Conservation (phyloP, 257 asterid species). For the Penstemon newberryi region DNA sequence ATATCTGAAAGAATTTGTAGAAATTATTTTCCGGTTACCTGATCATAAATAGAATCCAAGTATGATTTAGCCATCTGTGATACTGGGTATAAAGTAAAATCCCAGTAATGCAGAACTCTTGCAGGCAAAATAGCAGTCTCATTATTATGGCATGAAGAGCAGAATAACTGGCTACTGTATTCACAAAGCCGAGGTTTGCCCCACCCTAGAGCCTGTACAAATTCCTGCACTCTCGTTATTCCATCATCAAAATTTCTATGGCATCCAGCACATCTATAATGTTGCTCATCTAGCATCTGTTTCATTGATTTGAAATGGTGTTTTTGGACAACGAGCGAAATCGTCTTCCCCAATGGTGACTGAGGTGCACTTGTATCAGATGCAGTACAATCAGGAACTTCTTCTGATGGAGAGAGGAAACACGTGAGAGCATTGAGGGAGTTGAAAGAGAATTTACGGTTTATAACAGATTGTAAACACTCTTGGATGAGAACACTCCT, state of each 20-base stretch:
- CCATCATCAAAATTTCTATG: slow-evolving; percentile 70
- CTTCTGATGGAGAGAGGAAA: slow-evolving; percentile 70
- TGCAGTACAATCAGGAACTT: slow-evolving; percentile 47
- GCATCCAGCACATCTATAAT: slow-evolving; percentile 87
- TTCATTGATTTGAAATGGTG: slow-evolving; percentile 61
- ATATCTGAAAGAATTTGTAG: neutral
- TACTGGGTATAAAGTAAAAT: slow-evolving; percentile 77
- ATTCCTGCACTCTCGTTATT: slow-evolving; percentile 64
- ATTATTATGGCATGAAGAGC: slow-evolving; percentile 84
- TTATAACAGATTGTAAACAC: slow-evolving; percentile 74
- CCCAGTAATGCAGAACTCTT: slow-evolving; percentile 87
- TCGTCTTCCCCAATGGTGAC: slow-evolving; percentile 68
- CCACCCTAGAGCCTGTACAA: slow-evolving; percentile 82
- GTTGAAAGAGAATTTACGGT: slow-evolving; percentile 40
- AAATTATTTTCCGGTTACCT: slow-evolving; percentile 46
- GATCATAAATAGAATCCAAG: slow-evolving; percentile 81
- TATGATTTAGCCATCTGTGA: slow-evolving; percentile 87
- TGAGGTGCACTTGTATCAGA: slow-evolving; percentile 34
- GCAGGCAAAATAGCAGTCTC: slow-evolving; percentile 91
- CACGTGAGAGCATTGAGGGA: slow-evolving; percentile 49
- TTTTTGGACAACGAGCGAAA: slow-evolving; percentile 67
- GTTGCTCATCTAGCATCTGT: slow-evolving; percentile 85
- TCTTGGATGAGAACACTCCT: slow-evolving; percentile 87
- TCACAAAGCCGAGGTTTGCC: slow-evolving; percentile 95
- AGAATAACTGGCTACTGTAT: slow-evolving; percentile 83